These are phyloP conservation scores for Ustilago crameri DNA, from an alignment of 1,284 basidiomycete genomes.

Conservation along the genomic window DNA sequence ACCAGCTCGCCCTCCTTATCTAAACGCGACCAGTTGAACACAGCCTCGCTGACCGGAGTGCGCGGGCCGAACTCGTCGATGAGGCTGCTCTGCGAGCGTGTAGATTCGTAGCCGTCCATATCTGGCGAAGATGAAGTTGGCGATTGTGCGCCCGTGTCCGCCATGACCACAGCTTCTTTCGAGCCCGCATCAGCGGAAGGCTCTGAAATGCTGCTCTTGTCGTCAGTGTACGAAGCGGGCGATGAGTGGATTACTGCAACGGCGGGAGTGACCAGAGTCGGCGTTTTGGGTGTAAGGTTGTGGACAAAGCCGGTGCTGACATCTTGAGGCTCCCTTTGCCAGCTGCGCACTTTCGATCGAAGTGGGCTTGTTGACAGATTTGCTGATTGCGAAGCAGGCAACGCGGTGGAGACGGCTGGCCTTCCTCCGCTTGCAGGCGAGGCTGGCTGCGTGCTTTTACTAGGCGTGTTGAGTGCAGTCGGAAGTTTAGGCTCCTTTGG, in stretches of 20 bases:
- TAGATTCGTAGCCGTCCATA: slow-evolving; percentile 47
- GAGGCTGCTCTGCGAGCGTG: slow-evolving; percentile 40
- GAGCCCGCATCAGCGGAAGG: neutral
- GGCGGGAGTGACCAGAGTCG: slow-evolving; percentile 25
- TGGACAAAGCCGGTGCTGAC: slow-evolving; percentile 39
- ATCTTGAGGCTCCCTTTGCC: slow-evolving; percentile 30
- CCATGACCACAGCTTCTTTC: neutral
- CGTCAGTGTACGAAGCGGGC: slow-evolving; percentile 37
- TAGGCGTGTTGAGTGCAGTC: neutral
- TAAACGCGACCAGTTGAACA: slow-evolving; percentile 45
- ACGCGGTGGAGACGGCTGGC: neutral
- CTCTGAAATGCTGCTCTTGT: slow-evolving; percentile 17
- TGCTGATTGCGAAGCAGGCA: slow-evolving; percentile 4
- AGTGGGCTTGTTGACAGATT: slow-evolving; percentile 15
- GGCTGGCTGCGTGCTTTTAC: slow-evolving; percentile 3
- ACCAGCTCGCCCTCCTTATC: slow-evolving; percentile 46
- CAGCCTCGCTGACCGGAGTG: slow-evolving; percentile 50
- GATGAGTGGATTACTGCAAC: slow-evolving; percentile 24
- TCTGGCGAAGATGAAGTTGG: slow-evolving; percentile 32
- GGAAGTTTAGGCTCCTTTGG: slow-evolving; percentile 36
- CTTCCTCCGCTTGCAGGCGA: neutral
- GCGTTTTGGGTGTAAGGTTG: slow-evolving; percentile 33
- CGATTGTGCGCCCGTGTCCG: slow-evolving; percentile 11
- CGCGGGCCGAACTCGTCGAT: slow-evolving; percentile 54
- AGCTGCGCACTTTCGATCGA: slow-evolving; percentile 43